Percentiles rank a stretch among this genome's conserved stretches.
Evolutionary conservation across 768 basidiomycete genomes (phyloP).

Genomic region (Infundibulicybe gibba): DNA sequence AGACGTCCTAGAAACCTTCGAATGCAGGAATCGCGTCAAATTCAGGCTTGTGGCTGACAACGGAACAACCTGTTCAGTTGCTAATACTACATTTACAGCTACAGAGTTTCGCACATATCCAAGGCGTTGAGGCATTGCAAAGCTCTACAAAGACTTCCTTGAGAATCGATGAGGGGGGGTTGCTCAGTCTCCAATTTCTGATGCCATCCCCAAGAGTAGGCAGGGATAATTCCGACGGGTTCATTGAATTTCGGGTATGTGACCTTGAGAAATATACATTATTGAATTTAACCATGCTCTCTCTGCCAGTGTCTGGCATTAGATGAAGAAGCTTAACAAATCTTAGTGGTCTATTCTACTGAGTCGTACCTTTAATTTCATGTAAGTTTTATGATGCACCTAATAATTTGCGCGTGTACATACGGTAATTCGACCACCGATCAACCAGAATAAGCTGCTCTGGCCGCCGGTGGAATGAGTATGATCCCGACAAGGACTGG

Average conservation of each 20-base stretch:
- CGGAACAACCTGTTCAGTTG: neutral
- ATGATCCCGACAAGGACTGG: no score
- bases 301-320: no score
- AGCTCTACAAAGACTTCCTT: conserved; percentile 86
- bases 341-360: no score
- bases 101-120: conserved; percentile 76
- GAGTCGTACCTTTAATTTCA: no score
- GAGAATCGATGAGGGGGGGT: conserved; percentile 77
- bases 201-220: conserved; percentile 59
- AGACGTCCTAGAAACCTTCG: conserved; percentile 88
- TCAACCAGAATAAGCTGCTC: no score
- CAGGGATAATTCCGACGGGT: conserved; percentile 48
- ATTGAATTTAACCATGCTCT: no score
- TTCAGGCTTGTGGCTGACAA: conserved; percentile 57
- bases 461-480: no score
- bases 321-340: no score
- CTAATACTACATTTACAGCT: conserved; percentile 42
- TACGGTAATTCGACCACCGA: no score
- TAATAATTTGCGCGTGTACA: no score
- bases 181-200: conserved; percentile 87
- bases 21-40: conserved; percentile 62
- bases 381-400: no score
- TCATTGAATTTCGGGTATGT: conserved; percentile 87
- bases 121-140: conserved; percentile 73
- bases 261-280: neutral